Conservation (phyloP, 2,329 filamentous ascomycete genomes). For the Pochonia chlamydosporia region DNA sequence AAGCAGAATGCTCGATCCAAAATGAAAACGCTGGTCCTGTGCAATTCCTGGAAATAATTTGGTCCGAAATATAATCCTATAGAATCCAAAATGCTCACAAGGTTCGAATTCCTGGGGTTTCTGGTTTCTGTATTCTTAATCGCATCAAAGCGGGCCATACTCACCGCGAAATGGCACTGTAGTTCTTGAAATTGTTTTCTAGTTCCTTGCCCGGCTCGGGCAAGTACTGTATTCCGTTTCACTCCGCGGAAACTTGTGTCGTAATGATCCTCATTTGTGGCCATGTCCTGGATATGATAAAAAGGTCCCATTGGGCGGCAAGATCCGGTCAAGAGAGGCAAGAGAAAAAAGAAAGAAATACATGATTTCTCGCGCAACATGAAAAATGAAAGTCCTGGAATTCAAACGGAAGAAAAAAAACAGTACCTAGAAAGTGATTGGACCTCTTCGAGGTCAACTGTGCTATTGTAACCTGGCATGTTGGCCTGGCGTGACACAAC, state of each 20-base stretch:
- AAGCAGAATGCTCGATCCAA: not conserved
- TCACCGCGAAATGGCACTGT: conserved; percentile 4
- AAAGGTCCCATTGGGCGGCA: not conserved
- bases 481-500: conserved; percentile 40
- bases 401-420: conserved; percentile 39
- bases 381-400: conserved; percentile 36
- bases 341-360: conserved; percentile 21
- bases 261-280: not conserved
- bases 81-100: not conserved
- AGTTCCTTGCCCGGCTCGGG: conserved; percentile 10
- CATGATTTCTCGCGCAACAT: conserved; percentile 12
- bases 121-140: not conserved
- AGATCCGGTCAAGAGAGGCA: not conserved
- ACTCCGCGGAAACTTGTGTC: not conserved
- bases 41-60: not conserved
- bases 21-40: no score
- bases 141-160: conserved; percentile 4
- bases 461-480: conserved; percentile 48
- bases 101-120: not conserved
- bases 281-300: not conserved
- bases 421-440: conserved; percentile 58
- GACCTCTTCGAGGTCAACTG: conserved; percentile 53
- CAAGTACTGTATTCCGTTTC: conserved; percentile 10
- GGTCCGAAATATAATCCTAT: not conserved
- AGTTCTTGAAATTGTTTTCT: not conserved